phyloP scores from a whole-genome alignment of 805 yeast species.

The Teunomyces cretensis region DNA sequence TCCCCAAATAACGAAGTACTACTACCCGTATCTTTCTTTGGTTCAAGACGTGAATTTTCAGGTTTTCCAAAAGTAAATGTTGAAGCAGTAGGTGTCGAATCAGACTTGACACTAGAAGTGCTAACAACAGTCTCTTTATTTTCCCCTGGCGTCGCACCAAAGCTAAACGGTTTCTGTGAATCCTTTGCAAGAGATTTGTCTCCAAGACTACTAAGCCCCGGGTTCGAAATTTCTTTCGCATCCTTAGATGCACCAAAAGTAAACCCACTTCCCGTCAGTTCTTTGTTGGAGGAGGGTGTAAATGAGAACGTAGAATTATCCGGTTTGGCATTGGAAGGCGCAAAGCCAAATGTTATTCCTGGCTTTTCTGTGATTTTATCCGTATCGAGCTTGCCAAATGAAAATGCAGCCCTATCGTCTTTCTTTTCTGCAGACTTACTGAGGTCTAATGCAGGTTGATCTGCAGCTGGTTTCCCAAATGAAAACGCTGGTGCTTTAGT shows the following conservation, averaged over 20 bases:
- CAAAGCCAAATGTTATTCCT: slow-evolving; percentile 9
- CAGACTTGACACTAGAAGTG: background rate
- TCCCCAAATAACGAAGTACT: background rate
- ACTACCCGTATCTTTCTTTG: background rate
- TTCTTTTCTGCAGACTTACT: background rate
- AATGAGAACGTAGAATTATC: background rate
- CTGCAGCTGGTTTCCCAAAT: slow-evolving; percentile 14
- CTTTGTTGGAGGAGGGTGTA: background rate
- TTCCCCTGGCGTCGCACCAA: background rate
- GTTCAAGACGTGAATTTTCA: background rate
- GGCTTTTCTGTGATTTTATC: slow-evolving; percentile 4
- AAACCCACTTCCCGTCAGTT: background rate
- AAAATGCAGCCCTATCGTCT: slow-evolving; percentile 2
- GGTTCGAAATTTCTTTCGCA: background rate
- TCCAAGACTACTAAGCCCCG: background rate
- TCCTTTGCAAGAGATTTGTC: background rate
- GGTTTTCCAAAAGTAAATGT: slow-evolving; percentile 11
- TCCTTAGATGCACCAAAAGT: background rate
- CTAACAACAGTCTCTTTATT: background rate
- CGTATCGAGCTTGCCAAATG: background rate
- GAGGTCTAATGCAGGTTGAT: background rate
- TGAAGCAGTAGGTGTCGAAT: slow-evolving; percentile 3
- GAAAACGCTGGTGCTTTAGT: slow-evolving; percentile 10
- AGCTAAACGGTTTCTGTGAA: background rate
- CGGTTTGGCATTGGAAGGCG: slow-evolving; percentile 4